Percentiles rank a stretch among this genome's conserved stretches.
These are phyloP conservation scores for Insectozyma bohioensis DNA, from an alignment of 1,139 yeast species.

Conservation along the genomic window DNA sequence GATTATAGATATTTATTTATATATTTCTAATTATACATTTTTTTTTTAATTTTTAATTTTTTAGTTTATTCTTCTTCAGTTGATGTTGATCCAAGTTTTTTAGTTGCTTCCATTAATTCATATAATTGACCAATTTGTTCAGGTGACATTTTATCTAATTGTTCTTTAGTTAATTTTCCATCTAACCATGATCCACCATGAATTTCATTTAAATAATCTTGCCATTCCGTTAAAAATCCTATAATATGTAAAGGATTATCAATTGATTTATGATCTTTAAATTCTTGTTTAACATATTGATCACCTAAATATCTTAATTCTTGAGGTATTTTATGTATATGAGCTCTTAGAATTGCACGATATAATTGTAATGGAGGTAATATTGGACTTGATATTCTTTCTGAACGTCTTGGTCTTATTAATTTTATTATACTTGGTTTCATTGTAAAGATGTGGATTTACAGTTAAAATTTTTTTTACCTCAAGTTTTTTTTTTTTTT, in stretches of 20 bases:
- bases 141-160: constrained; percentile 81
- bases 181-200: constrained; percentile 77
- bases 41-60: no score
- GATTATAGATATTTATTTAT: constrained; percentile 49
- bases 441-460: constrained; percentile 38
- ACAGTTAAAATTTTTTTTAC: no score
- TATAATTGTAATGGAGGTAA: constrained; percentile 81
- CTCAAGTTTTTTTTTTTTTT: no score
- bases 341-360: constrained; percentile 78
- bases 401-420: constrained; percentile 61
- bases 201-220: constrained; percentile 73
- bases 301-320: constrained; percentile 83
- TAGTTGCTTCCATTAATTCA: constrained; percentile 48
- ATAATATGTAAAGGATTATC: constrained; percentile 93
- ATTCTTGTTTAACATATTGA: constrained; percentile 84
- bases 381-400: constrained; percentile 55
- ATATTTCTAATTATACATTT: no score
- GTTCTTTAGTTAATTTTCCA: constrained; percentile 62
- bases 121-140: constrained; percentile 83
- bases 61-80: no score
- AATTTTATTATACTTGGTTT: constrained; percentile 45
- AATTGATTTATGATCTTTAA: constrained; percentile 75
- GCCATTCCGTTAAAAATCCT: constrained; percentile 94
- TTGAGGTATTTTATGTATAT: constrained; percentile 57
- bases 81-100: constrained; percentile 39